phyloP scores from a whole-genome alignment of 2,329 filamentous ascomycete species.

The Fusarium compactum region DNA sequence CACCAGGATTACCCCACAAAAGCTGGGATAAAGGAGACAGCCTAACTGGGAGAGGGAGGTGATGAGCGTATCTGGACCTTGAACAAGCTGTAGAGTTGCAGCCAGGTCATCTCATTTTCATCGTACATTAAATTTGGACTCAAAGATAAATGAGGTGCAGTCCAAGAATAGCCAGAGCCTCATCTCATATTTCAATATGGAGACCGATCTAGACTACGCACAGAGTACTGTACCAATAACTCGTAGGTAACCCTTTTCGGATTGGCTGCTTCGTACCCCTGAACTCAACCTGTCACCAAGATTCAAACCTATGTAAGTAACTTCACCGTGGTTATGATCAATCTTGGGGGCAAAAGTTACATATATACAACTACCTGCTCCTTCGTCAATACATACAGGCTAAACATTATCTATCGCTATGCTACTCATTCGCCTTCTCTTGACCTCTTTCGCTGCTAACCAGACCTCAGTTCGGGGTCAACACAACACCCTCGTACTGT shows the following conservation, averaged over 20 bases:
- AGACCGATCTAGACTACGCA: background rate
- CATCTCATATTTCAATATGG: background rate
- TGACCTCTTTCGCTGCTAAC: background rate
- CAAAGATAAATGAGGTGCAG: background rate
- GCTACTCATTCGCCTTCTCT: constrained; percentile 27
- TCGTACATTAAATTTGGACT: background rate
- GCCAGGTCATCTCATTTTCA: constrained; percentile 8
- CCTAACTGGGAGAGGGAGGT: constrained; percentile 39
- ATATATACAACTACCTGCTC: constrained; percentile 48
- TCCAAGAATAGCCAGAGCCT: background rate
- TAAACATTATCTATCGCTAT: constrained; percentile 48
- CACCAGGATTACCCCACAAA: constrained; percentile 43
- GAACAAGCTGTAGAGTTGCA: background rate
- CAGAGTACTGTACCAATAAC: background rate
- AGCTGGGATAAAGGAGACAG: constrained; percentile 41
- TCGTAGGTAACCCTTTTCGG: background rate
- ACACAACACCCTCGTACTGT: constrained; percentile 92
- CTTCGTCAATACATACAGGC: constrained; percentile 24
- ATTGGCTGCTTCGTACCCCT: constrained; percentile 3
- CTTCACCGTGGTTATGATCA: constrained; percentile 21
- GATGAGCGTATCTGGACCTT: constrained; percentile 17
- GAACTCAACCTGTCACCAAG: constrained; percentile 18
- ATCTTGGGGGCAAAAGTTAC: constrained; percentile 44
- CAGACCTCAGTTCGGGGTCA: constrained; percentile 64
- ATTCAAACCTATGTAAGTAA: background rate